A percentile compares a stretch with the other conserved stretches of the same genome.
Conservation (phyloP, 179 eudicot genomes). For the Heliamphora pulchella region DNA sequence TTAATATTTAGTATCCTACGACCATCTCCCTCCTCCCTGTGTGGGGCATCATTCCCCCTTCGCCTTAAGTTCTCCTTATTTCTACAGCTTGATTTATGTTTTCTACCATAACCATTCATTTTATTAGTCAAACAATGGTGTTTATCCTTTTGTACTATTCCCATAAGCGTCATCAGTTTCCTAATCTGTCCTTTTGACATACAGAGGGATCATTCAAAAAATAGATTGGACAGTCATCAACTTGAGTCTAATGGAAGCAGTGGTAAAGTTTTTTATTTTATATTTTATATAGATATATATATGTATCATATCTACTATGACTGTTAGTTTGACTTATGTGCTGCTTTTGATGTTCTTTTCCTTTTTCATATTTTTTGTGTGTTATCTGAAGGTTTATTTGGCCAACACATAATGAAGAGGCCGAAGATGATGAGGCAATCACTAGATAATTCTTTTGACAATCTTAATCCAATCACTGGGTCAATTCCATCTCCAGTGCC, state of each 20-base stretch:
- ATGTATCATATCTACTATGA: background rate
- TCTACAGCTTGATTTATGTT: background rate
- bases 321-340: background rate
- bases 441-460: constrained; percentile 59
- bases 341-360: constrained; percentile 5
- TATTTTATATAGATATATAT: too few relatives aligned
- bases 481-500: constrained; percentile 79
- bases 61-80: background rate
- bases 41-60: background rate
- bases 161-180: background rate
- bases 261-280: constrained; percentile 33
- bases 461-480: constrained; percentile 41
- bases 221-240: constrained; percentile 53
- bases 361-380: constrained; percentile 10
- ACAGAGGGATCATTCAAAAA: constrained; percentile 64
- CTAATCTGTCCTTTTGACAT: constrained; percentile 15
- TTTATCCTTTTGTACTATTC: background rate
- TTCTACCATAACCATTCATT: background rate
- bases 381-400: constrained; percentile 49
- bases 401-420: constrained; percentile 53
- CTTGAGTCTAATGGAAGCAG: constrained; percentile 62
- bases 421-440: constrained; percentile 59
- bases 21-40: background rate
- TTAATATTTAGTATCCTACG: background rate
- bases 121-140: constrained; percentile 2